A percentile compares a stretch with the other conserved stretches of the same genome.
Evolutionary conservation across 257 asterid genomes (phyloP).

Genomic region (Verbena officinalis): DNA sequence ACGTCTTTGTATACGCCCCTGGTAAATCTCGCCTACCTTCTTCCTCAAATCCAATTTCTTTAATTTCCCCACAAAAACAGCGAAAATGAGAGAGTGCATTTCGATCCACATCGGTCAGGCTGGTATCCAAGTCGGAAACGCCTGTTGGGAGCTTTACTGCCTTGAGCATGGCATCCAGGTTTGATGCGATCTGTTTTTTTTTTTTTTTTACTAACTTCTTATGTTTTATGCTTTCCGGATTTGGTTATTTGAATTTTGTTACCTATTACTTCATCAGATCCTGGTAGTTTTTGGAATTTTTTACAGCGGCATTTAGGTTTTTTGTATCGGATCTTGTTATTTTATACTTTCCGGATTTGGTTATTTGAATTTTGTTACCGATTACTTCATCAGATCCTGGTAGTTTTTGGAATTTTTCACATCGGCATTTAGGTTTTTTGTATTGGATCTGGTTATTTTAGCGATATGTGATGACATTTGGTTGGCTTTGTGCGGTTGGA

Average conservation of each 20-base stretch:
- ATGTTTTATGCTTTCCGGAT: not conserved
- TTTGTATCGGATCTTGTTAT: no score
- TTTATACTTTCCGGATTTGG: not conserved
- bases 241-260: not conserved
- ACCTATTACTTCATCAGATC: conserved; percentile 21
- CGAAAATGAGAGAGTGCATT: conserved; percentile 69
- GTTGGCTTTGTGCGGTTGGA: not conserved
- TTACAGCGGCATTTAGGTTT: not conserved
- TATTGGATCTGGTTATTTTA: conserved; percentile 21
- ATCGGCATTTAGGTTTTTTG: not conserved
- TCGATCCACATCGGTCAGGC: conserved; percentile 77
- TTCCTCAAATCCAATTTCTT: not conserved
- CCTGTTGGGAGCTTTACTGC: conserved; percentile 78
- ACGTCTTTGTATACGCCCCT: conserved; percentile 60
- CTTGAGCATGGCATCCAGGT: conserved; percentile 76
- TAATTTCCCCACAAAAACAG: not conserved
- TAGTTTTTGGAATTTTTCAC: not conserved
- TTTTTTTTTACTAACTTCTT: no score
- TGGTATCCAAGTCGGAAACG: conserved; percentile 69
- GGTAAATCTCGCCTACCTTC: conserved; percentile 5
- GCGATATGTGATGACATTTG: not conserved
- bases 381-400: conserved; percentile 14
- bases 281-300: not conserved
- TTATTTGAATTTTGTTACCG: not conserved
- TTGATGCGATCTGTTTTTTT: not conserved